Conservation (phyloP, 768 basidiomycete species). For the Collybia sordida region DNA sequence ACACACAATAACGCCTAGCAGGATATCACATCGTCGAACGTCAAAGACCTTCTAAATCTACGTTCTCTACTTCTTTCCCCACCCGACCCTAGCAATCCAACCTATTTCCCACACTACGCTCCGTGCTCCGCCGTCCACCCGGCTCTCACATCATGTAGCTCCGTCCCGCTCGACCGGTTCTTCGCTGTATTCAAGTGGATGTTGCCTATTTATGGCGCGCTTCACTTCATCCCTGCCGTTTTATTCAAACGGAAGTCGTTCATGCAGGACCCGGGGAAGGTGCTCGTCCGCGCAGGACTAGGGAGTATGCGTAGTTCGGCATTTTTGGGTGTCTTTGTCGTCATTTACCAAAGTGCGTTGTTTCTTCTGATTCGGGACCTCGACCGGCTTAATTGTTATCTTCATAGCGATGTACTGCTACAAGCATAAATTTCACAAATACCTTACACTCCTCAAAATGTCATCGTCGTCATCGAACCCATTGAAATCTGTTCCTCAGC, state of each 20-base stretch:
- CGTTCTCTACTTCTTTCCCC: conserved; percentile 36
- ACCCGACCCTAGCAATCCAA: conserved; percentile 16
- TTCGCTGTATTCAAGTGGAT: conserved; percentile 83
- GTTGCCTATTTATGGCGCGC: conserved; percentile 79
- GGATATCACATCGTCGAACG: conserved; percentile 58
- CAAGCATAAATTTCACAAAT: conserved; percentile 57
- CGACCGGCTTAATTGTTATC: not conserved
- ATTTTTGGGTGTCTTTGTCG: conserved; percentile 82
- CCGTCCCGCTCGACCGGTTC: conserved; percentile 69
- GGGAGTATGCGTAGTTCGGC: conserved; percentile 84
- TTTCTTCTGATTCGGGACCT: not conserved
- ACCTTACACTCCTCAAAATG: conserved; percentile 34
- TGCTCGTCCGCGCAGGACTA: conserved; percentile 61
- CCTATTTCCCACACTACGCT: conserved; percentile 51
- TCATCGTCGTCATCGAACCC: conserved; percentile 24
- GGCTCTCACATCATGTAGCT: conserved; percentile 54
- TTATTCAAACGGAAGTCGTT: conserved; percentile 77
- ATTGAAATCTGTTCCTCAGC: conserved; percentile 40
- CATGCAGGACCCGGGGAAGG: conserved; percentile 58
- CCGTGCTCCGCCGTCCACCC: conserved; percentile 84
- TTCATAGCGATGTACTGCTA: conserved; percentile 59
- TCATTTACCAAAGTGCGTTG: conserved; percentile 76
- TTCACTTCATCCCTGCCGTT: conserved; percentile 86
- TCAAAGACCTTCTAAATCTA: conserved; percentile 43
- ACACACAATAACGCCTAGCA: conserved; percentile 7